Conservation (phyloP, 257 asterid species). For the Primulina tabacum region DNA sequence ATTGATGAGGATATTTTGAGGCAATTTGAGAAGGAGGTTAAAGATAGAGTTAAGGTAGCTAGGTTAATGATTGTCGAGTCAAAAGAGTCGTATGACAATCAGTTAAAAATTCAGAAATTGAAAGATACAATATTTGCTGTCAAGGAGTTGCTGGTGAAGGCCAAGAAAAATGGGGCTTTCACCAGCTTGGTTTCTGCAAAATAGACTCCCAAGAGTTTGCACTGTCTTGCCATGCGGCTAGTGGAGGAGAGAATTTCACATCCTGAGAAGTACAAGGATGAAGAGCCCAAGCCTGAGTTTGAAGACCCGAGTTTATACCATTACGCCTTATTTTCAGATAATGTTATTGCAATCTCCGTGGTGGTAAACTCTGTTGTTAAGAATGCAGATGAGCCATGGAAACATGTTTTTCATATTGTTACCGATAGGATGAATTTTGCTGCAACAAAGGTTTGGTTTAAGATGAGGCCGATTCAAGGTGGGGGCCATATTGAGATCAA, state of each 20-base stretch:
- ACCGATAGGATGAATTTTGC: constrained; percentile 88
- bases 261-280: constrained; percentile 82
- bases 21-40: constrained; percentile 96
- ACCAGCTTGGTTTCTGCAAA: constrained; percentile 79
- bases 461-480: constrained; percentile 82
- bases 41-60: constrained; percentile 83
- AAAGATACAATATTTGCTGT: constrained; percentile 93
- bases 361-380: constrained; percentile 81
- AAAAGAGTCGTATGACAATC: constrained; percentile 94
- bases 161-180: constrained; percentile 88
- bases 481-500: constrained; percentile 88
- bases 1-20: constrained; percentile 85
- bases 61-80: constrained; percentile 82
- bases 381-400: constrained; percentile 90
- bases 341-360: constrained; percentile 86
- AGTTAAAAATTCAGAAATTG: constrained; percentile 87
- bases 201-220: constrained; percentile 98
- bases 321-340: constrained; percentile 87
- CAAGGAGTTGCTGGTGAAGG: constrained; percentile 81
- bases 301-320: constrained; percentile 89
- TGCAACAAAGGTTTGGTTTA: constrained; percentile 95
- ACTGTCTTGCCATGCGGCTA: constrained; percentile 94
- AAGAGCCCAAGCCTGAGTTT: constrained; percentile 67
- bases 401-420: constrained; percentile 86
- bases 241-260: constrained; percentile 94